Base-by-base conservation (phyloP, 176 grass and related monocot genomes). In the Carex myosuroides region DNA sequence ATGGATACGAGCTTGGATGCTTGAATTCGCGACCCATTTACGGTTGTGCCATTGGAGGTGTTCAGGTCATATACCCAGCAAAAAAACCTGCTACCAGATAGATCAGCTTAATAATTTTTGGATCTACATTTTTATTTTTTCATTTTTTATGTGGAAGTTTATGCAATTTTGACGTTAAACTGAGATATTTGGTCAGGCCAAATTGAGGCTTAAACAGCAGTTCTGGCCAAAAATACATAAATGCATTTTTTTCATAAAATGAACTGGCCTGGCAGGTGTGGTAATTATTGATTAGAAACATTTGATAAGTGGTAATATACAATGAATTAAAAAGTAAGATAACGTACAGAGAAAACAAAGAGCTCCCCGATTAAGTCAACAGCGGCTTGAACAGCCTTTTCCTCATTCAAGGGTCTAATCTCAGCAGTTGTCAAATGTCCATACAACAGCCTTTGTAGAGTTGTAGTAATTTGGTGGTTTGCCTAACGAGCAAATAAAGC, bases 391-490 rank as follows among this genome's bases (percentile, higher is more conserved):
- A 98, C 90, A 82, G 92, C 89, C 84, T 70, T 98, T 82, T 98
- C 95, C 86, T 98, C 92, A 81, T 94, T 94, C 73, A 98, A 73
- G 71, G 95, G 95, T 56, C 89, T 84, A 53, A 98, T 93, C 65
- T 87, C 88, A 61, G 91, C 87, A 84, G 86, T 84, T 77, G 91
- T 94, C 33, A 91, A 72, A 87, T 86, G 95, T 32, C 92, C 92
- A 83, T 93, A 91, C n/a, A 98, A 32, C 55, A 88, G 86, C 79
- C 95, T 91, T 84, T 98, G 92, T 83, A 98, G 88, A 87, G 90
- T 93, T 90, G 95, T 98, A 3, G 92, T 88, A 70, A 98, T 87
- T 66, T 91, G 87, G 89, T 98, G 90, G 88, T 98, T 98, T 84
- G 79, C 84, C 91, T 94, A 72, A 76, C 90, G 78, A 79, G 13